phyloP scores from a whole-genome alignment of 441 rosid genomes.

The Populus tomentosa region DNA sequence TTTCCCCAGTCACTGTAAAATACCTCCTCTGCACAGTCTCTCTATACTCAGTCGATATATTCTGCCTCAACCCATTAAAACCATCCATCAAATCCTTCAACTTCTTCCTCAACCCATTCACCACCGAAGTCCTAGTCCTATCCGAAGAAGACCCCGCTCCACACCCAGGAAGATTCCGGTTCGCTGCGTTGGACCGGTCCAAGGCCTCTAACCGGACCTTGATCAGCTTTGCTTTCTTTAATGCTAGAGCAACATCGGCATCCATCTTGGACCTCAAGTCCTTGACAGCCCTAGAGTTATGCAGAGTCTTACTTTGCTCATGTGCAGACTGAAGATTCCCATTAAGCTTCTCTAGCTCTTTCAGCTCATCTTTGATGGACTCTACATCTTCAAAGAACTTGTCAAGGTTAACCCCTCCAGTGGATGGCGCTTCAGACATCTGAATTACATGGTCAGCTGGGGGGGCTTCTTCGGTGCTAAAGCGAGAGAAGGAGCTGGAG shows the following conservation, averaged over 20 bases:
- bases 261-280: conserved; percentile 68
- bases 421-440: conserved; percentile 33
- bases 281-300: conserved; percentile 60
- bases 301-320: conserved; percentile 76
- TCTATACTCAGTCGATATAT: conserved; percentile 64
- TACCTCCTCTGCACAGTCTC: conserved; percentile 79
- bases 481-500: conserved; percentile 72
- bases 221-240: conserved; percentile 70
- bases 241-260: conserved; percentile 56
- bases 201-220: conserved; percentile 74
- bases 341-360: conserved; percentile 58
- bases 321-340: conserved; percentile 54
- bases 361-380: conserved; percentile 57
- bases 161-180: conserved; percentile 58
- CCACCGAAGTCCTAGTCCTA: conserved; percentile 71
- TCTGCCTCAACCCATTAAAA: conserved; percentile 56
- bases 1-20: conserved; percentile 81
- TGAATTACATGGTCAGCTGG: conserved; percentile 41
- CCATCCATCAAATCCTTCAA: conserved; percentile 69
- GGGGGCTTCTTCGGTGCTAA: conserved; percentile 44
- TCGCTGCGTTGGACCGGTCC: conserved; percentile 68
- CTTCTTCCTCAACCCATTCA: conserved; percentile 82
- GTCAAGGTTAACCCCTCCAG: conserved; percentile 61
- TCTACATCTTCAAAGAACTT: conserved; percentile 73
- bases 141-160: conserved; percentile 86